These are phyloP conservation scores for Daedalea quercina DNA, from an alignment of 768 basidiomycete genomes.

Conservation along the genomic window DNA sequence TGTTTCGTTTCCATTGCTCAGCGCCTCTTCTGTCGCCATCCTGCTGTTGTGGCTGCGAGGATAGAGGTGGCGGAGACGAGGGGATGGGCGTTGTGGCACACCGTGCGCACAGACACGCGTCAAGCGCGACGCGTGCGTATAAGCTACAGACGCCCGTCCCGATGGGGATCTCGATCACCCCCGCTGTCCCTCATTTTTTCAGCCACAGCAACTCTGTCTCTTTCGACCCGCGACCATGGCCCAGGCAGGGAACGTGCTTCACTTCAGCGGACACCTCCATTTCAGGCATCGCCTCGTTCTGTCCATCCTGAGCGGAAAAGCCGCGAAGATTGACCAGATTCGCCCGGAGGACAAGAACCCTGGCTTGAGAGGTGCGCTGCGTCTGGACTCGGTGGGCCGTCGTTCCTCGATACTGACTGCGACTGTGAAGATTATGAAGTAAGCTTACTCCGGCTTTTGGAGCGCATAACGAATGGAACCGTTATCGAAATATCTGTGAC, in stretches of 20 bases:
- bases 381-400: not conserved
- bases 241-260: constrained; percentile 29
- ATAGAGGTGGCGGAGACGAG: not conserved
- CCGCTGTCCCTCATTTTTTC: not conserved
- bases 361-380: constrained; percentile 71
- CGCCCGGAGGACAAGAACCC: constrained; percentile 91
- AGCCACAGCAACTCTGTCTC: not conserved
- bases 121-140: not conserved
- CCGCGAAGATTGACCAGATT: constrained; percentile 81
- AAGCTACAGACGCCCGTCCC: constrained; percentile 2
- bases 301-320: constrained; percentile 83
- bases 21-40: constrained; percentile 8
- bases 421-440: constrained; percentile 76
- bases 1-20: constrained; percentile 29
- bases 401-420: too few relatives aligned
- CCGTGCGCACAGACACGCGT: not conserved
- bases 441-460: constrained; percentile 78
- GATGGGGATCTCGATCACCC: not conserved
- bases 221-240: constrained; percentile 5
- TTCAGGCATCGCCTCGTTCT: constrained; percentile 81
- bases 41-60: not conserved
- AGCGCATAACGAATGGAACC: constrained; percentile 91
- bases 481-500: constrained; percentile 95
- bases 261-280: constrained; percentile 76
- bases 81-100: not conserved